Base-by-base conservation (phyloP, 31 red algal genomes). In the Porphyra umbilicalis region DNA sequence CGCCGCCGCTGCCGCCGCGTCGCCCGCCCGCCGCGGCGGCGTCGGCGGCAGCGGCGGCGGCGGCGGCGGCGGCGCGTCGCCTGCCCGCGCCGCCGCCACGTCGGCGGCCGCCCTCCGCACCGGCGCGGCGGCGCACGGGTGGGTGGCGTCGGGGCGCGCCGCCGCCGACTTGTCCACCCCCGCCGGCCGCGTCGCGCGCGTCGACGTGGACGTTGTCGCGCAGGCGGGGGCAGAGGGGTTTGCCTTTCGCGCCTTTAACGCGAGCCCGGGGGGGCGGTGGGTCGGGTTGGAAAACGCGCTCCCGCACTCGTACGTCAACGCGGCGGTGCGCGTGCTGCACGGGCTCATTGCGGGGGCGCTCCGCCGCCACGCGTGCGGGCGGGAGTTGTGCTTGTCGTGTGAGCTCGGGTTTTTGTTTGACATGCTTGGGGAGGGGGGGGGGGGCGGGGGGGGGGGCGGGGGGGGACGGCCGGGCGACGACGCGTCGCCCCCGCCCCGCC, bases 231-330 rank as follows among this genome's bases (percentile, higher is more conserved):
- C 90, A 38, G 97, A 99, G 32, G 97, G 97, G 32, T 99, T 99
- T 84, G 89, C 96, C 75, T 99, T 94, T 89, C 75, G 90, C 31
- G 83, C 88, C 71, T 94, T 92, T 88, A 99, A 99, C 79, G 82
- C 79, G 40, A 94, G 91, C 25, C 57, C 57, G 57, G 57, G 57
- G 33, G 89, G 84, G 31, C 78, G 87, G 35, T 96, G 93, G 77
- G 96, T 91, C 76, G 97, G 97, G n/a, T 84, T 99, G 30, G 93
- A 99, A 39, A 99, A 99, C 83, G 93, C 87, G 15, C 84, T 99
- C 33, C 97, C 97, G 35, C 96, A 93, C 77, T 89, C 93, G 74
- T 99, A 99, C 88, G 90, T 99, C 33, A 99, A 99, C 81, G 83
- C 97, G 35, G 91, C 83, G 38, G 88, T 99, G 42, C 97, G 96